phyloP scores from a whole-genome alignment of 179 eudicot genomes.

The Actinidia polygama region DNA sequence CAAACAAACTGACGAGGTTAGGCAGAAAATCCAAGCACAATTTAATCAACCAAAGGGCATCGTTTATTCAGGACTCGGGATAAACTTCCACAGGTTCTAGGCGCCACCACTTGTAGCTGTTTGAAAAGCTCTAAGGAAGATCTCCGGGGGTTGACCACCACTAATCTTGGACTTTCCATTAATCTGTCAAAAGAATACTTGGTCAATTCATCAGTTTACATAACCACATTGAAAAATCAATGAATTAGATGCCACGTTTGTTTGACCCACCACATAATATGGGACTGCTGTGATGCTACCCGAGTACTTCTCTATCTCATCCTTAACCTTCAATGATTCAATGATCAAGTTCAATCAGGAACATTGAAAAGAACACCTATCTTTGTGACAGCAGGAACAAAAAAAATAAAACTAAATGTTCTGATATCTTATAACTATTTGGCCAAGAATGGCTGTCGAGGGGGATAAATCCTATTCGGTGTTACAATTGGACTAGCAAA shows the following conservation, averaged over 20 bases:
- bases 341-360: not conserved
- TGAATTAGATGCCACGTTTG: not conserved
- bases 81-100: not conserved
- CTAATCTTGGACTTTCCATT: slow-evolving; percentile 66
- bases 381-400: not conserved
- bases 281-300: slow-evolving; percentile 72
- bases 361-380: too few species aligned
- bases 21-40: not conserved
- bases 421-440: not conserved
- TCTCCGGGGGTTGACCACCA: slow-evolving; percentile 85
- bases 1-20: not conserved
- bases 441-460: not conserved
- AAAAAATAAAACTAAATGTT: too few species aligned
- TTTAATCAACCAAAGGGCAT: not conserved
- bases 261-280: slow-evolving; percentile 56
- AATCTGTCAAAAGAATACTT: slow-evolving; percentile 48
- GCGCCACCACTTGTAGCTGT: slow-evolving; percentile 36
- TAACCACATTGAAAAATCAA: not conserved
- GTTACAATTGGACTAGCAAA: not conserved
- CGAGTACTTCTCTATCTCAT: slow-evolving; percentile 72
- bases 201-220: not conserved
- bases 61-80: not conserved
- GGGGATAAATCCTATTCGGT: not conserved
- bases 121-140: slow-evolving; percentile 69
- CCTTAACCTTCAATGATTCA: slow-evolving; percentile 56